Percentiles rank a stretch among this genome's conserved stretches.
Evolutionary conservation across 2,329 filamentous ascomycete species (phyloP).

Genomic region (Madurella fahalii): DNA sequence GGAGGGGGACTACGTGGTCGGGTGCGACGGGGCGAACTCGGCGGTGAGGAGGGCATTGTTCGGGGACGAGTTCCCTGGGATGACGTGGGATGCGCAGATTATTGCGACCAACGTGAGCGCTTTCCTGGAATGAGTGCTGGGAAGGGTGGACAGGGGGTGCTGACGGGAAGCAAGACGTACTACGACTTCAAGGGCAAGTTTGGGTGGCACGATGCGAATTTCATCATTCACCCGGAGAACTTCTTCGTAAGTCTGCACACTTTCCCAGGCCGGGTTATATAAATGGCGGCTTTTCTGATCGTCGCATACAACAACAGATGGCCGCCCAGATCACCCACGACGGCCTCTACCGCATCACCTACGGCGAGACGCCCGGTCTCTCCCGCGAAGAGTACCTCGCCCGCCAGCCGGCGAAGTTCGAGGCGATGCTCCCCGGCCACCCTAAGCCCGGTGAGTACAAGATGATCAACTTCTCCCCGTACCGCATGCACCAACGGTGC

Average conservation of each 20-base stretch:
- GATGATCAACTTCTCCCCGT: constrained; percentile 54
- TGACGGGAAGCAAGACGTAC: constrained; percentile 45
- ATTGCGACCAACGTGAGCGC: constrained; percentile 56
- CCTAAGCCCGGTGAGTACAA: constrained; percentile 56
- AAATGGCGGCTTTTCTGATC: not conserved
- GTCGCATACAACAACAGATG: constrained; percentile 40
- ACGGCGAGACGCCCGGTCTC: constrained; percentile 54
- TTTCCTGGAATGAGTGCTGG: not conserved
- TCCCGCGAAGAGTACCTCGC: constrained; percentile 49
- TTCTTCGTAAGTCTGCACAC: constrained; percentile 39
- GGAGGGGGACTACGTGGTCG: constrained; percentile 51
- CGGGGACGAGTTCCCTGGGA: constrained; percentile 54
- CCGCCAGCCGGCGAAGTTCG: constrained; percentile 53
- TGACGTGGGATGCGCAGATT: constrained; percentile 57
- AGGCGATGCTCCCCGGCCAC: constrained; percentile 54
- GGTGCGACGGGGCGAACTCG: constrained; percentile 53
- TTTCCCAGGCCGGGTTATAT: too few relatives aligned
- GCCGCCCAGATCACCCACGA: constrained; percentile 56
- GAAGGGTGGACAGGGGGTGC: not conserved
- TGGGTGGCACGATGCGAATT: constrained; percentile 53
- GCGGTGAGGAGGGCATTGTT: constrained; percentile 47
- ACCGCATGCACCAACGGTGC: constrained; percentile 59
- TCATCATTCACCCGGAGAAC: constrained; percentile 58
- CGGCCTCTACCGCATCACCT: constrained; percentile 60
- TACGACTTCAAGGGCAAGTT: constrained; percentile 54